Evolutionary conservation across 129 eudicot genomes (phyloP).

Genomic region (Rutidosis leptorrhynchoides): DNA sequence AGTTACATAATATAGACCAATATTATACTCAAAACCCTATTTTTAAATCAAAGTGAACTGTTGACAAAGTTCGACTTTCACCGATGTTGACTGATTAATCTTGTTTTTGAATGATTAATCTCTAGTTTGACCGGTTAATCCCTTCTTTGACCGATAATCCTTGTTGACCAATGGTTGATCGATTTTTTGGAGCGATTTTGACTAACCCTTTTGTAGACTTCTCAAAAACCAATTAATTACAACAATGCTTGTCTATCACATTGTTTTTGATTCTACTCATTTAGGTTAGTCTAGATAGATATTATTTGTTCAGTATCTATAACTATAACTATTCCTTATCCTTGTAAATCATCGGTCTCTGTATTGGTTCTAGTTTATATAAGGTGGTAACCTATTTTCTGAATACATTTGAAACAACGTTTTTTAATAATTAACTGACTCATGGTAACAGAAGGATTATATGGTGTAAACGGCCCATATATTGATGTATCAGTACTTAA

Average conservation of each 20-base stretch:
- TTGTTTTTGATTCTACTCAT: neutral
- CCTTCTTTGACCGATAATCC: too few species aligned
- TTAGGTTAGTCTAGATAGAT: neutral
- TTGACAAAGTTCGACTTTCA: too few species aligned
- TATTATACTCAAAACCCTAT: too few species aligned
- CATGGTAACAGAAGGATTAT: neutral
- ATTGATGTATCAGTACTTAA: neutral
- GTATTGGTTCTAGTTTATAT: neutral
- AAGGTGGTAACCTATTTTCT: neutral
- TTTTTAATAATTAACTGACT: neutral
- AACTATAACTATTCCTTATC: neutral
- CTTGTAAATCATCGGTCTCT: neutral
- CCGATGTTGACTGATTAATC: too few species aligned
- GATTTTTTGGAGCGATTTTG: too few species aligned
- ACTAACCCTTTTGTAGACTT: too few species aligned
- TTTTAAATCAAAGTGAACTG: too few species aligned
- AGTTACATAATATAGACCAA: too few species aligned
- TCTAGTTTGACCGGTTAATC: too few species aligned
- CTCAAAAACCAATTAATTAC: too few species aligned
- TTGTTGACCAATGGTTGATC: too few species aligned
- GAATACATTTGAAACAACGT: neutral
- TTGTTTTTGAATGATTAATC: too few species aligned
- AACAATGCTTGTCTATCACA: neutral
- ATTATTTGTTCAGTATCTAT: neutral
- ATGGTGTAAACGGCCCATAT: neutral